phyloP scores from a whole-genome alignment of 768 basidiomycete species.

The Coprinopsis marcescibilis region DNA sequence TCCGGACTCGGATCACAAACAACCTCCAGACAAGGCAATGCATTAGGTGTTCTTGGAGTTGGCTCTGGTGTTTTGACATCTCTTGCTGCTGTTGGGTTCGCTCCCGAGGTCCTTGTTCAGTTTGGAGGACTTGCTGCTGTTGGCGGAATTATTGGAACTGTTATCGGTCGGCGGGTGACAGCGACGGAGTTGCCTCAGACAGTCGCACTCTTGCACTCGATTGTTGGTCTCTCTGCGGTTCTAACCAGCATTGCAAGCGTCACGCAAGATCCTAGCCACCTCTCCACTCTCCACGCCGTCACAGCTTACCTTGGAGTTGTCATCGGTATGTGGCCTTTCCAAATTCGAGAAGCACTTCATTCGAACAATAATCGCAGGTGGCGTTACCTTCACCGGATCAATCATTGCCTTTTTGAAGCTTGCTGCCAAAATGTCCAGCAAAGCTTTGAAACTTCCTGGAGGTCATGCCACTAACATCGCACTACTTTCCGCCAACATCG shows the following conservation, averaged over 20 bases:
- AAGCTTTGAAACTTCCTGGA: slow-evolving; percentile 65
- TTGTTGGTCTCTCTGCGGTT: slow-evolving; percentile 87
- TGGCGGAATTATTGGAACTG: slow-evolving; percentile 64
- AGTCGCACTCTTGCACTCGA: slow-evolving; percentile 74
- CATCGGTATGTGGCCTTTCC: slow-evolving; percentile 51
- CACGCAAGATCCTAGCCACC: slow-evolving; percentile 61
- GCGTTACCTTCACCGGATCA: slow-evolving; percentile 86
- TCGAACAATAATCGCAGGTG: slow-evolving; percentile 35
- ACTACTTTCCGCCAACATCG: slow-evolving; percentile 65
- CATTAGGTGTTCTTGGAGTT: slow-evolving; percentile 83
- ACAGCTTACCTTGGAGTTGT: slow-evolving; percentile 84
- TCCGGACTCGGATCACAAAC: slow-evolving; percentile 74
- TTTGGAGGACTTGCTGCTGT: slow-evolving; percentile 72
- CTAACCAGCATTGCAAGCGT: slow-evolving; percentile 83
- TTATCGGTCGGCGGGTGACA: slow-evolving; percentile 78
- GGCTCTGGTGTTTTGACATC: slow-evolving; percentile 77
- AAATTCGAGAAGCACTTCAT: neutral
- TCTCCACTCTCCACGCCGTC: slow-evolving; percentile 68
- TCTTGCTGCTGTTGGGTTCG: slow-evolving; percentile 77
- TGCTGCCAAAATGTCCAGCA: slow-evolving; percentile 75
- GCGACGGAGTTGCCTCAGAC: slow-evolving; percentile 86
- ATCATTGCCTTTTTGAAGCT: slow-evolving; percentile 87
- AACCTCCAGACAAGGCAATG: slow-evolving; percentile 85
- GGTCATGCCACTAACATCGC: slow-evolving; percentile 71
- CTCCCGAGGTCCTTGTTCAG: slow-evolving; percentile 66